A percentile compares a stretch with the other conserved stretches of the same genome.
Evolutionary conservation across 805 yeast genomes (phyloP).

Genomic region (Candida boleticola): DNA sequence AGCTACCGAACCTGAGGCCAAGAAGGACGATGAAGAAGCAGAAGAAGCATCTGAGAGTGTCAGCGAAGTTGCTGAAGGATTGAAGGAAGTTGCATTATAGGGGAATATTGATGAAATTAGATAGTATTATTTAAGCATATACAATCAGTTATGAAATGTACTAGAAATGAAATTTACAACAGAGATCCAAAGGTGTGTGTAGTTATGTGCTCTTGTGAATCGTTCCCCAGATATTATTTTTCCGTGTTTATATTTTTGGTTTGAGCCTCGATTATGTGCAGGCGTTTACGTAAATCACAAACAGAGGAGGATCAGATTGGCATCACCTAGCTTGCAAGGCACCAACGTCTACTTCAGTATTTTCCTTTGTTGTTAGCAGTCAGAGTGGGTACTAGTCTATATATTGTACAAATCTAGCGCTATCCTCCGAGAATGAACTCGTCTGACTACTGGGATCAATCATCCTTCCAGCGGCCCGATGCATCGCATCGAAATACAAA

Average conservation of each 20-base stretch:
- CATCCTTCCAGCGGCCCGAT: slow-evolving; percentile 6
- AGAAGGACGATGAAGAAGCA: slow-evolving; percentile 4
- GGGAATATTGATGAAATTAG: background rate
- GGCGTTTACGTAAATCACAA: background rate
- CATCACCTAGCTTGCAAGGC: background rate
- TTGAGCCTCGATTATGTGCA: slow-evolving; percentile 1
- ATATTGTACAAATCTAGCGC: no score
- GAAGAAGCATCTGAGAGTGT: background rate
- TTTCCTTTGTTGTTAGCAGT: no score
- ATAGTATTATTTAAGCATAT: background rate
- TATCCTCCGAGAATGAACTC: slow-evolving; percentile 20
- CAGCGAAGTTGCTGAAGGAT: slow-evolving; percentile 6
- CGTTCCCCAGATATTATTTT: background rate
- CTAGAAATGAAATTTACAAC: no score
- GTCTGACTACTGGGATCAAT: slow-evolving; percentile 27
- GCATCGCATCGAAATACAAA: background rate
- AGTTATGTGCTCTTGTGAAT: background rate
- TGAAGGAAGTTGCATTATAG: slow-evolving; percentile 12
- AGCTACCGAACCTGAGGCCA: slow-evolving; percentile 4
- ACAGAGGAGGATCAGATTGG: background rate
- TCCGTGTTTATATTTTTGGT: background rate
- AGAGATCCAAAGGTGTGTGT: no score
- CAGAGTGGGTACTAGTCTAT: no score
- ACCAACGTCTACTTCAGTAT: background rate
- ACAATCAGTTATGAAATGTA: background rate